Evolutionary conservation across 352 stramenopile genomes (phyloP).

Genomic region (Phytophthora europaea): DNA sequence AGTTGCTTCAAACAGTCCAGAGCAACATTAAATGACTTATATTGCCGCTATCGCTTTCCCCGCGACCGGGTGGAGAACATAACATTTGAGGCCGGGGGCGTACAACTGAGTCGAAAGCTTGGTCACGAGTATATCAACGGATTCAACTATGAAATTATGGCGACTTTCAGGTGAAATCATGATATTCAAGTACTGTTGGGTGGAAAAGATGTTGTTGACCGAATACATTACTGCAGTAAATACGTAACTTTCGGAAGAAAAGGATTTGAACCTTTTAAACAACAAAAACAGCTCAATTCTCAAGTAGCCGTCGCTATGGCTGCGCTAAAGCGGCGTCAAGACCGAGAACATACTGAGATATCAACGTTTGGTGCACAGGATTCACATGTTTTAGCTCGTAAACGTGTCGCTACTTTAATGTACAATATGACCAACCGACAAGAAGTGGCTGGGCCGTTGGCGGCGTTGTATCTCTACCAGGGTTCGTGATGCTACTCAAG

Average conservation of each 20-base stretch:
- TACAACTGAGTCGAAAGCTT: neutral
- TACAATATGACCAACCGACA: neutral
- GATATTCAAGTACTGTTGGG: conserved; percentile 9
- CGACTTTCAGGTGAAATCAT: conserved; percentile 10
- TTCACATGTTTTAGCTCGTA: neutral
- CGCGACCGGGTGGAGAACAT: neutral
- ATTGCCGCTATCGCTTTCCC: conserved; percentile 10
- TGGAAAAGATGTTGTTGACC: neutral
- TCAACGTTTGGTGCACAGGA: neutral
- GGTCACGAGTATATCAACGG: conserved; percentile 15
- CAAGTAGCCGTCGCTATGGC: conserved; percentile 9
- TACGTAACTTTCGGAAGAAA: too few species aligned
- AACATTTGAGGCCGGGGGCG: neutral
- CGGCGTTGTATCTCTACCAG: neutral
- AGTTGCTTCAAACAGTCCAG: conserved; percentile 11
- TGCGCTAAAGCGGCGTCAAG: conserved; percentile 3
- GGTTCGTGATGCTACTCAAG: neutral
- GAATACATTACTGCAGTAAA: conserved; percentile 22
- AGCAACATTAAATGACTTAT: neutral
- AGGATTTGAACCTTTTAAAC: too few species aligned
- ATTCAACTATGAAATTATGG: conserved; percentile 19
- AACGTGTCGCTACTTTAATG: neutral
- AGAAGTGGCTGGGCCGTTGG: neutral
- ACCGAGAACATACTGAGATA: conserved; percentile 3
- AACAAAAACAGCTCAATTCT: too few species aligned